A percentile compares a stretch with the other conserved stretches of the same genome.
Conservation (phyloP, 176 grass and related monocot species). For the Leersia perrieri region DNA sequence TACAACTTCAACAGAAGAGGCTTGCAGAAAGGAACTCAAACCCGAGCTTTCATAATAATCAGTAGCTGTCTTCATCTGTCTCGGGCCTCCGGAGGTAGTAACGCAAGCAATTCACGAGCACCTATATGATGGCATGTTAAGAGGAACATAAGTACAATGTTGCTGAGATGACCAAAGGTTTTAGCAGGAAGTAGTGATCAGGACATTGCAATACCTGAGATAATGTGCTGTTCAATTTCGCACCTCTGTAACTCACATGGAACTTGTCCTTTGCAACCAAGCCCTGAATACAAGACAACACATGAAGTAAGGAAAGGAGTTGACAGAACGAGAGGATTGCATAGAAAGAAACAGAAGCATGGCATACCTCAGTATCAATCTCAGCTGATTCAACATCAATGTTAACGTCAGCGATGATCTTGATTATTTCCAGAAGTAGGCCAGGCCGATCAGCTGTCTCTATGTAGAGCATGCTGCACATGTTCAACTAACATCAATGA, state of each 20-base stretch:
- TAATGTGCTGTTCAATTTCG: constrained; percentile 73
- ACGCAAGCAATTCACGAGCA: constrained; percentile 68
- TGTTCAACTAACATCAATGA: constrained; percentile 21
- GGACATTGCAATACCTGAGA: constrained; percentile 55
- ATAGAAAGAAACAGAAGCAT: background rate
- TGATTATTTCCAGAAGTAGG: constrained; percentile 74
- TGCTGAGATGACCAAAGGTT: constrained; percentile 13
- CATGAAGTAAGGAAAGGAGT: background rate
- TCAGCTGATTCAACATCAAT: constrained; percentile 92
- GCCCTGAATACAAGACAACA: constrained; percentile 55
- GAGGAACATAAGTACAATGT: constrained; percentile 16
- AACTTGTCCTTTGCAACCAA: constrained; percentile 95
- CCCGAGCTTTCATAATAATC: constrained; percentile 32
- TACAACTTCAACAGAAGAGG: constrained; percentile 22
- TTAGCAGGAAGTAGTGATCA: constrained; percentile 7
- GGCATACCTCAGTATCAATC: constrained; percentile 86
- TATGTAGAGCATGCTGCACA: constrained; percentile 77
- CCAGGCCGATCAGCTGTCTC: constrained; percentile 97
- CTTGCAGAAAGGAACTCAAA: constrained; percentile 15
- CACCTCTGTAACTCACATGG: constrained; percentile 97
- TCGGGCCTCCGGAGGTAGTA: constrained; percentile 95
- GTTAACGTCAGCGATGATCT: constrained; percentile 77
- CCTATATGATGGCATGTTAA: constrained; percentile 37
- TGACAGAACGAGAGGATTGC: background rate
- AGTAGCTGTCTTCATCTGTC: constrained; percentile 93